Conservation (phyloP, 495 filamentous ascomycete genomes). For the Xylaria castorea region DNA sequence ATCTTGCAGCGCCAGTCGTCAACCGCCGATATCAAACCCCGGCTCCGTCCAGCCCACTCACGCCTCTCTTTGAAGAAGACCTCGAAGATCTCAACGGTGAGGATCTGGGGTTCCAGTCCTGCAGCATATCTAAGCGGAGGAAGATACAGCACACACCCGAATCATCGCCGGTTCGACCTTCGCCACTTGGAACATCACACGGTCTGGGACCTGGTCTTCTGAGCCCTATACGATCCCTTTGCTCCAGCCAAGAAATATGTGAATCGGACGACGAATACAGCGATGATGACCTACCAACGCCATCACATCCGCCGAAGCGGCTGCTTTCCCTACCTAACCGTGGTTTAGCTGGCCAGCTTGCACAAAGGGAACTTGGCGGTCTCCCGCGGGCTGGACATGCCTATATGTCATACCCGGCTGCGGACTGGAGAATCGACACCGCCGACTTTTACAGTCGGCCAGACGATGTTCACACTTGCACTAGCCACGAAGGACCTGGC, state of each 20-base stretch:
- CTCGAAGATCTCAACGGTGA: conserved; percentile 43
- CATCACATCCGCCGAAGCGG: conserved; percentile 22
- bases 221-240: conserved; percentile 48
- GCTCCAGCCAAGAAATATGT: conserved; percentile 37
- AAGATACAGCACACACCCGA: conserved; percentile 47
- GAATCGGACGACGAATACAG: conserved; percentile 38
- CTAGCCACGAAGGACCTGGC: conserved; percentile 60
- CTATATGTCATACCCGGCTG: conserved; percentile 43
- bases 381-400: conserved; percentile 45
- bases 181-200: conserved; percentile 28
- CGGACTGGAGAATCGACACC: conserved; percentile 76
- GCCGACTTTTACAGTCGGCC: conserved; percentile 73
- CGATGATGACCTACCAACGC: conserved; percentile 39
- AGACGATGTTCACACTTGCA: conserved; percentile 67
- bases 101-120: conserved; percentile 30
- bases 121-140: conserved; percentile 46
- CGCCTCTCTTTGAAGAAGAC: conserved; percentile 47
- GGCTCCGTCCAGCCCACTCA: conserved; percentile 51
- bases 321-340: conserved; percentile 46
- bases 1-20: conserved; percentile 69
- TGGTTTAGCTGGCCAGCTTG: conserved; percentile 50
- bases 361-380: conserved; percentile 49
- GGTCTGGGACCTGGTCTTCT: conserved; percentile 35
- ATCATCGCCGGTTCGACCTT: conserved; percentile 38
- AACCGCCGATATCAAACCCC: conserved; percentile 60